Evolutionary conservation across 176 grass and related monocot genomes (phyloP).

Genomic region (Areca catechu): DNA sequence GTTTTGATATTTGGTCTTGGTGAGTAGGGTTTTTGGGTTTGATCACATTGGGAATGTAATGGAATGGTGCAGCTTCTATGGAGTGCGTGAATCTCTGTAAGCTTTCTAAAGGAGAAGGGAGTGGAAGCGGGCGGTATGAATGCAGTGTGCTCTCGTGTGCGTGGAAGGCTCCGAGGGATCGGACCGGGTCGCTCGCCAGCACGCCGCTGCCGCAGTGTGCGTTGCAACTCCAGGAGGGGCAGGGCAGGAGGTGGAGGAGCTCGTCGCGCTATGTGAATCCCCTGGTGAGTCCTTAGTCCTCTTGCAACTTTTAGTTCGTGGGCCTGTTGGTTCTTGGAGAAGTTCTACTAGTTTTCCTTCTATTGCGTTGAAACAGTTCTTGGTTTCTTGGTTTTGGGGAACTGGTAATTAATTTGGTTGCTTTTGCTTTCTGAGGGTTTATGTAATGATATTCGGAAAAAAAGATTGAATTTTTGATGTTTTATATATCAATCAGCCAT

Average conservation of each 20-base stretch:
- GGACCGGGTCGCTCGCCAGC: slow-evolving; percentile 86
- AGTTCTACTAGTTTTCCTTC: too few relatives aligned
- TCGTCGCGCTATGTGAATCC: slow-evolving; percentile 29
- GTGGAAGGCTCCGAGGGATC: slow-evolving; percentile 80
- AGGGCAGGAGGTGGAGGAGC: slow-evolving; percentile 26
- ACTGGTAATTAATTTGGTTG: too few relatives aligned
- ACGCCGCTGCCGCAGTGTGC: slow-evolving; percentile 53
- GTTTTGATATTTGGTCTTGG: background rate
- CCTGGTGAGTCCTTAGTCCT: slow-evolving; percentile 26
- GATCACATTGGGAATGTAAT: background rate
- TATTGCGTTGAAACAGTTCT: too few relatives aligned
- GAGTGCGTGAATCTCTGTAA: slow-evolving; percentile 64
- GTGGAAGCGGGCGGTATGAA: slow-evolving; percentile 50
- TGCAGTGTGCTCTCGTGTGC: slow-evolving; percentile 90
- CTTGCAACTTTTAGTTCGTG: background rate
- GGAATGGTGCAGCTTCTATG: slow-evolving; percentile 33
- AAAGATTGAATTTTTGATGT: too few relatives aligned
- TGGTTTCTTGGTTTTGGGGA: too few relatives aligned
- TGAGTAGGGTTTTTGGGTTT: slow-evolving; percentile 12
- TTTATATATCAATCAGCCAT: too few relatives aligned
- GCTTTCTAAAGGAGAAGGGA: slow-evolving; percentile 37
- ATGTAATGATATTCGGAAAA: too few relatives aligned
- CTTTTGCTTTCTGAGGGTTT: too few relatives aligned
- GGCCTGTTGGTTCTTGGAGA: background rate
- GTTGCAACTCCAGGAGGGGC: slow-evolving; percentile 37